Evolutionary conservation across 352 stramenopile genomes (phyloP), one percentile per base, ranked within the genome.

Genomic region (Pythium scleroteichum): DNA sequence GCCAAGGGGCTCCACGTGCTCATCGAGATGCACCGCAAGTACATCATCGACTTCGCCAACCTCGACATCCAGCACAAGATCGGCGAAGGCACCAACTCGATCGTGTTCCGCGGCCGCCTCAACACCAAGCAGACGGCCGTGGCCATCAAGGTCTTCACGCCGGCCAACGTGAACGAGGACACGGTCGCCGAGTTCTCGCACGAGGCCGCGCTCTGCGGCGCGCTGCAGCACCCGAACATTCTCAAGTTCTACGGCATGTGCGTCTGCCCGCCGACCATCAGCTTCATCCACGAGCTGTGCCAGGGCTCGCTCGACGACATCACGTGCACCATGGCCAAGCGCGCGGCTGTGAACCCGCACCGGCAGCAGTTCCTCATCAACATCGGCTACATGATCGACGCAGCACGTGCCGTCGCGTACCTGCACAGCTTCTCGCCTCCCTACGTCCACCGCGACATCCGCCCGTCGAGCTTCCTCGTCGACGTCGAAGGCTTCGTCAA

Each of bases 1-100:
- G 67, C 66, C 8, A 55, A 72, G 26, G 68, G 79, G n/a, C 70
- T 92, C 17, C 76, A 88, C 53, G 70, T 90, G 50, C 66, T 92
- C 4, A 82, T 86, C 47, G 74, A 91, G 55, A 87, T 87, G 75
- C 71, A 90, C 44, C 77, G 76, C 26, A 83, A 86, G 50, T 75
- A 81, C 47, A 84, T 90, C 39, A 85, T 94, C 22, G 82, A 94
- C 58, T 94, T 92, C 61, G 68, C 69, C 12, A 66, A 73, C 48
- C 44, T 86, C 4, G 58, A 79, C 39, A 49, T 88, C 29, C 41
- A 67, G 13, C 24, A 76, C 8, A 45, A 63, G 5, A 77, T 87
- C 23, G 75, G 78, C 14, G 38, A 70, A 0, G 78, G 72, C 16
- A 44, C 65, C 3, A 85, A 69, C 7, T 62, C 78, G 0, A 53